Percentiles rank a stretch among this genome's conserved stretches.
Evolutionary conservation across 768 basidiomycete genomes (phyloP).

Genomic region (Leccinum olivaceopallidum): DNA sequence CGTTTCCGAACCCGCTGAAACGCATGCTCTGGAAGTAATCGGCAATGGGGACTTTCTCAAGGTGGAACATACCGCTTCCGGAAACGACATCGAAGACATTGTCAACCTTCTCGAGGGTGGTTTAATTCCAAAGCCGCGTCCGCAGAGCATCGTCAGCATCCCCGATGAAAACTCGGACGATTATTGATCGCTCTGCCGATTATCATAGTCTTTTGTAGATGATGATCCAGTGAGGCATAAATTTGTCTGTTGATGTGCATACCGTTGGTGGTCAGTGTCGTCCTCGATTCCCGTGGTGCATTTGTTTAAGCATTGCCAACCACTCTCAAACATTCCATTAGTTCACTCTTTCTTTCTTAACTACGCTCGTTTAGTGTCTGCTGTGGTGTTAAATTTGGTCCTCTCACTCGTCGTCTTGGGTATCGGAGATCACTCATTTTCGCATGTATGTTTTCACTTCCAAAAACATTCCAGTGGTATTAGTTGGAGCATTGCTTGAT

Average conservation of each 20-base stretch:
- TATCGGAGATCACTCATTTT: constrained; percentile 10
- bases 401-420: constrained; percentile 10
- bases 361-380: constrained; percentile 35
- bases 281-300: not conserved
- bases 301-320: not conserved
- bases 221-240: constrained; percentile 19
- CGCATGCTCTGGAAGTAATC: constrained; percentile 7
- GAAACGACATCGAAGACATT: constrained; percentile 59
- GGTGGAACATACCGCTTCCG: constrained; percentile 13
- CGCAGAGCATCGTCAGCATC: constrained; percentile 47
- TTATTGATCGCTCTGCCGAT: constrained; percentile 36
- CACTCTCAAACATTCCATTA: constrained; percentile 10
- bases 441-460: constrained; percentile 9
- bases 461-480: constrained; percentile 13
- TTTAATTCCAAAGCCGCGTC: constrained; percentile 39
- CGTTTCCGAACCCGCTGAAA: constrained; percentile 13
- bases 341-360: constrained; percentile 28
- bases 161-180: constrained; percentile 57
- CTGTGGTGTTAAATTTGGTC: constrained; percentile 23
- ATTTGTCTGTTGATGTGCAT: constrained; percentile 28
- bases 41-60: constrained; percentile 13
- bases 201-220: constrained; percentile 24
- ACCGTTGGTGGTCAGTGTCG: constrained; percentile 18
- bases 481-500: constrained; percentile 14
- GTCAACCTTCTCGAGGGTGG: constrained; percentile 60